Evolutionary conservation across 2,329 filamentous ascomycete genomes (phyloP).

Genomic region (Karstenula rhodostoma): DNA sequence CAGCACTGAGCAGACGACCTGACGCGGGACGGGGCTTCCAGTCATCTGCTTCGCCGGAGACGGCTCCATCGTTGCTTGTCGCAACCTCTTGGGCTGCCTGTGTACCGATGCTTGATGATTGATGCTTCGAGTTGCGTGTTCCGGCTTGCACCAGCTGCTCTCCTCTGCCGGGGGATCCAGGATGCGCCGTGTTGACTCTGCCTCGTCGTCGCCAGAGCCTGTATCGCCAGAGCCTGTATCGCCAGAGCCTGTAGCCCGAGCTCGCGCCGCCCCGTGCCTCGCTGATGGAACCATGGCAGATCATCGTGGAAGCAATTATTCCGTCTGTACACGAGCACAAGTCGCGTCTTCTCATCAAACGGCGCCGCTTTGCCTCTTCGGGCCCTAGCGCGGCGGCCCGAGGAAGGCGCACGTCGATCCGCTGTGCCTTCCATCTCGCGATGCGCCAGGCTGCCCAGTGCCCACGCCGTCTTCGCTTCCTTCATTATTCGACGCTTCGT

Average conservation of each 20-base stretch:
- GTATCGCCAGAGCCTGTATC: background rate
- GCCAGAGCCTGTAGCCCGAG: background rate
- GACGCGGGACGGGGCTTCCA: constrained; percentile 28
- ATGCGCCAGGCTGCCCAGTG: constrained; percentile 5
- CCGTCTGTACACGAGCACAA: background rate
- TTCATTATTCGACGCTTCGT: constrained; percentile 17
- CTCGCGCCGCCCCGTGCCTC: background rate
- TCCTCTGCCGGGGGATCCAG: background rate
- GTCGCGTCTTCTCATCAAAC: background rate
- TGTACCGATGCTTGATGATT: background rate
- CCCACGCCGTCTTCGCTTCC: constrained; percentile 10
- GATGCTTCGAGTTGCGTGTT: constrained; percentile 19
- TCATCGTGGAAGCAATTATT: constrained; percentile 8
- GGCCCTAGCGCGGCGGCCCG: constrained; percentile 5
- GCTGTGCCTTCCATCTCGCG: constrained; percentile 22
- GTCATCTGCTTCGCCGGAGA: constrained; percentile 18
- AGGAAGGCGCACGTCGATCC: constrained; percentile 29
- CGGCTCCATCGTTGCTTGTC: background rate
- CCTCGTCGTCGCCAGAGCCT: background rate
- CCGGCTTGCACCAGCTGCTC: background rate
- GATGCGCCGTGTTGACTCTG: background rate
- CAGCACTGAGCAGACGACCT: constrained; percentile 12
- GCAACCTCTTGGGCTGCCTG: background rate
- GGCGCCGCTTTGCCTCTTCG: background rate
- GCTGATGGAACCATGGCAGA: constrained; percentile 1